These are phyloP conservation scores for Euptelea pleiosperma DNA, from an alignment of 164 flowering plant genomes.

Conservation along the genomic window DNA sequence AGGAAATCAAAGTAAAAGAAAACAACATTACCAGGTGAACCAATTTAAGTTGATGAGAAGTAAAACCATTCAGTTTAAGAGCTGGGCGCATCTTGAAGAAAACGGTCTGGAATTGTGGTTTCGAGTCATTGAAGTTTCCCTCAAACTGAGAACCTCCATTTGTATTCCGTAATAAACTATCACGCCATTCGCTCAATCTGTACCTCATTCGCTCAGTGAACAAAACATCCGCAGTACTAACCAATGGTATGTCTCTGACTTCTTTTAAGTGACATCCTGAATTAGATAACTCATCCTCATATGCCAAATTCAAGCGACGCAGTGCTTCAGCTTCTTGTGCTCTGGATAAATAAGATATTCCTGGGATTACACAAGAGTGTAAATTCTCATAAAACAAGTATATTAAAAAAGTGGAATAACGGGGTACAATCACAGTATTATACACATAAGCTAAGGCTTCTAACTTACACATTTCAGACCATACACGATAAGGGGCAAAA, in stretches of 20 bases:
- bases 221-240: slow-evolving; percentile 61
- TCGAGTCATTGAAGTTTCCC: slow-evolving; percentile 29
- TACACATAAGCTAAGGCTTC: neutral
- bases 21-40: slow-evolving; percentile 58
- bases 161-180: slow-evolving; percentile 33
- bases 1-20: neutral
- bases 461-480: slow-evolving; percentile 1
- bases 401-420: neutral
- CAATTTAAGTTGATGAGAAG: slow-evolving; percentile 74
- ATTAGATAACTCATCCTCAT: slow-evolving; percentile 30
- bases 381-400: slow-evolving; percentile 27
- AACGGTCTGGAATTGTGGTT: slow-evolving; percentile 45
- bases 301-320: slow-evolving; percentile 26
- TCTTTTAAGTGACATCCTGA: slow-evolving; percentile 24
- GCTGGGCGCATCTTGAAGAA: slow-evolving; percentile 84
- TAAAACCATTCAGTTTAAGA: slow-evolving; percentile 59
- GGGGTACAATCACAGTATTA: neutral
- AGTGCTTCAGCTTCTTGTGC: slow-evolving; percentile 72
- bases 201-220: slow-evolving; percentile 76
- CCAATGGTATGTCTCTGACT: slow-evolving; percentile 30
- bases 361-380: slow-evolving; percentile 58
- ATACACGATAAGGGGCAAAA: neutral
- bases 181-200: slow-evolving; percentile 64
- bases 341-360: slow-evolving; percentile 96
- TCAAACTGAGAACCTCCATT: slow-evolving; percentile 23